A percentile compares a stretch with the other conserved stretches of the same genome.
Evolutionary conservation across 352 stramenopile genomes (phyloP).

Genomic region (Pythium grandisporangium): DNA sequence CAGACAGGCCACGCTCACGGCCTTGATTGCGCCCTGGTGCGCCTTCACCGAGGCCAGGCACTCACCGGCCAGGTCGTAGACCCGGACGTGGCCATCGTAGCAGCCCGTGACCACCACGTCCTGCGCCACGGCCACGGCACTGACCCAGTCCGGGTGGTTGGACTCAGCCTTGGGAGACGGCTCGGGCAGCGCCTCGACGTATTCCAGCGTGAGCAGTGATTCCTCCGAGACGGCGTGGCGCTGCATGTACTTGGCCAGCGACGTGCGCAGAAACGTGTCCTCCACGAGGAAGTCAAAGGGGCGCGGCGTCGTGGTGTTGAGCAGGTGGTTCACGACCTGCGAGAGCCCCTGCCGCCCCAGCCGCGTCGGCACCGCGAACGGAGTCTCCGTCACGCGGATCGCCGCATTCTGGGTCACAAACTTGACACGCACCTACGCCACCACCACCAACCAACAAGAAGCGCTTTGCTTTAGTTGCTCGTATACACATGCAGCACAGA

Average conservation of each 20-base stretch:
- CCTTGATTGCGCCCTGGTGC: slow-evolving; percentile 71
- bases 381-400: slow-evolving; percentile 85
- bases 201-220: slow-evolving; percentile 81
- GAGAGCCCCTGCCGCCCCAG: slow-evolving; percentile 77
- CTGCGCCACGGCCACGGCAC: slow-evolving; percentile 38
- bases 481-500: too few relatives aligned
- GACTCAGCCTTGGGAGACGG: slow-evolving; percentile 53
- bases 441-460: too few relatives aligned
- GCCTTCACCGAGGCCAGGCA: slow-evolving; percentile 57
- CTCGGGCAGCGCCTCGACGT: slow-evolving; percentile 74
- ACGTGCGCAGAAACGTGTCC: slow-evolving; percentile 60
- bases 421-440: slow-evolving; percentile 72
- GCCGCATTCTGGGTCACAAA: slow-evolving; percentile 85
- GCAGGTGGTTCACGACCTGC: slow-evolving; percentile 86
- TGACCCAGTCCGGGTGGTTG: slow-evolving; percentile 85
- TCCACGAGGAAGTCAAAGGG: slow-evolving; percentile 87
- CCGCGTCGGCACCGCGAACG: slow-evolving; percentile 77
- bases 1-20: slow-evolving; percentile 38
- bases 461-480: too few relatives aligned
- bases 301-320: slow-evolving; percentile 40
- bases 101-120: slow-evolving; percentile 70
- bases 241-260: slow-evolving; percentile 71
- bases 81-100: slow-evolving; percentile 80
- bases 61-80: slow-evolving; percentile 52
- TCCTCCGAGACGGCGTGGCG: slow-evolving; percentile 64